Evolutionary conservation across 2,329 filamentous ascomycete species (phyloP), one percentile per base, ranked within the genome.

Genomic region (Geosmithia morbida): DNA sequence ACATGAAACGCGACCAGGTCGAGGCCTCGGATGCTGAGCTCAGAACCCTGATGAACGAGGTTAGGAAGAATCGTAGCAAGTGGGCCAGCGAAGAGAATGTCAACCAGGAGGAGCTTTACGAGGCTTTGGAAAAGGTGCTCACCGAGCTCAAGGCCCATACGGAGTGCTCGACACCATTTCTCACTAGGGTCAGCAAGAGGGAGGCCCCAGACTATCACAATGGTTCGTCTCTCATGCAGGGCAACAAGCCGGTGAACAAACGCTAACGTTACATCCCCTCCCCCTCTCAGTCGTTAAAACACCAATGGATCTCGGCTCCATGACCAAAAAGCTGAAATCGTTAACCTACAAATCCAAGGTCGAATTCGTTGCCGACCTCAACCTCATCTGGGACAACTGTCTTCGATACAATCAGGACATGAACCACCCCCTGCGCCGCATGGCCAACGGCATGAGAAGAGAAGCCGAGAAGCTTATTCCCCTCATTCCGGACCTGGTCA

Each of bases 81-180:
- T 98, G 92, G 92, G 90, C 92, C 3, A 97, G 85, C 61, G 92
- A 97, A 64, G 92, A 98, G 56, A 92, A 94, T 55, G 84, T 98
- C 51, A 90, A 92, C 50, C 92, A 98, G 65, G 92, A 98, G 64
- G 92, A 98, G 65, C 74, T 98, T 6, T 98, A 98, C 61, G 92
- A 98, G 67, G 87, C 92, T 11, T 74, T 92, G 14, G 92, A 98
- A 63, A 97, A 97, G 68, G 92, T 98, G 46, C 73, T 98, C 58
- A 94, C 89, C 59, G 90, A 97, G 63, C 79, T 98, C 48, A 97
- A 97, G 65, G 92, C 92, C 37, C 89, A 94, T 69, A 95, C 88
- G 2, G 92, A 98, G 63, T 94, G 96, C 64, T 96, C 92, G 1
- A 87, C 87, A n/a, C 88, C 92, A 2, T 98, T 98, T 57, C 66